Evolutionary conservation across 164 flowering plant genomes (phyloP), one percentile per base, ranked within the genome.

Genomic region (Litsea cubeba): DNA sequence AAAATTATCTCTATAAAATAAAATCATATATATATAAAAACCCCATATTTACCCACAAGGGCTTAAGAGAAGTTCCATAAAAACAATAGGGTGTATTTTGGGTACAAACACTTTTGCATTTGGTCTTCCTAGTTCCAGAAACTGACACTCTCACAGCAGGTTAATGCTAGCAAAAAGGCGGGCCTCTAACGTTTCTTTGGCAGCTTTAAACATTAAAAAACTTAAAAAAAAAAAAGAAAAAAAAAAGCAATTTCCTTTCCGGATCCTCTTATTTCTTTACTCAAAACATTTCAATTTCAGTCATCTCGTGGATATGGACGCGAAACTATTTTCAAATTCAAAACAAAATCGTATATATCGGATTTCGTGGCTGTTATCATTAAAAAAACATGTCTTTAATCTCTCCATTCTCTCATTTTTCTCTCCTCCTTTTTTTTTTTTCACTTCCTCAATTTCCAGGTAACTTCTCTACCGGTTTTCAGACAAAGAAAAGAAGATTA

Each of bases 201-300:
- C 84, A 82, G 81, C 84, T 79, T 82, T 76, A 79, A 81, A 74
- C 23, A 25, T 28, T 7, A 51, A 63, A 63, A 67, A 68, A 75
- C 40, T 57, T 11, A 12, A 65, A 65, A 30, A 24, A 65, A 65
- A 2, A 28, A 12, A 5, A 3, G 12, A 51, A 66, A 32, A 75
- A 57, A 62, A 68, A 71, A 77, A 60, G 51, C 26, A 22, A 46
- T 50, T 65, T 65, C 65, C 68, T 72, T 69, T 72, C 18, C 20
- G 25, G 20, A 3, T 7, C 25, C 50, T 23, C 49, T 28, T 6
- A 23, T 73, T 57, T 70, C 12, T 70, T 40, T 60, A 32, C 91
- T 84, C 85, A 88, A 85, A 83, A 82, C 84, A 54, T 17, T 54
- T 54, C 6, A 86, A 83, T 77, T 81, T 80, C 3, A 68, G 75